Base-by-base conservation (phyloP, 2,329 filamentous ascomycete species). In the Cordyceps militaris region DNA sequence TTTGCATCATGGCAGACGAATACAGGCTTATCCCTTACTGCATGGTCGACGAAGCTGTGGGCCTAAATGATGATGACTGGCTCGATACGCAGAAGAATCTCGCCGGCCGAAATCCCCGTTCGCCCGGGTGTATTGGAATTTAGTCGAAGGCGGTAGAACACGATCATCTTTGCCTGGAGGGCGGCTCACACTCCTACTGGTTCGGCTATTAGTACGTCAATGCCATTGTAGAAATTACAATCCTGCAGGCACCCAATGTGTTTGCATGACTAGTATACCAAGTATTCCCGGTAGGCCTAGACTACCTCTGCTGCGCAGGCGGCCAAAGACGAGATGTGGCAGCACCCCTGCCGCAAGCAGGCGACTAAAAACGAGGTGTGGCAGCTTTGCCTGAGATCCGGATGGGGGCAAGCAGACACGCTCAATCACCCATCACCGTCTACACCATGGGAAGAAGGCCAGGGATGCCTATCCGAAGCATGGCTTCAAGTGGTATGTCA, bases 251-350 rank as follows among this genome's bases (percentile, higher is more conserved):
- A 7, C 19, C 21, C 8, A 24, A 5, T 28, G 2, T 8, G 8
- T 14, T 10, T 36, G 13, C 23, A 10, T 43, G 10, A 23, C 14
- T 4, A 8, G 28, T 11, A 16, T 6, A 38, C 36, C 8, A 10
- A 34, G 30, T 13, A 8, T 6, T 36, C 13, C 13, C 10, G 10
- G 10, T 23, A 60, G 66, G 59, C 44, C 58, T 66, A 2, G 63
- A 66, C 26, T 66, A 66, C 38, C 56, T 67, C 6, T 62, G 57
- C 14, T 61, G 64, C 26, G 14, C 63, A 63, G 2, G 57, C 63
- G 21, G 66, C 11, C 64, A 63, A 3, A 49, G 59, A 3, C 56
- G 46, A 19, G 64, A 65, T 10, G 48, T 66, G 11, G 65, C 58
- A 2, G 62, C 62, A 66, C 38, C 56, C 66, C 6, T 62, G 57